These are phyloP conservation scores for Durusdinium trenchii DNA, from an alignment of 73 alveolate species.

Conservation along the genomic window DNA sequence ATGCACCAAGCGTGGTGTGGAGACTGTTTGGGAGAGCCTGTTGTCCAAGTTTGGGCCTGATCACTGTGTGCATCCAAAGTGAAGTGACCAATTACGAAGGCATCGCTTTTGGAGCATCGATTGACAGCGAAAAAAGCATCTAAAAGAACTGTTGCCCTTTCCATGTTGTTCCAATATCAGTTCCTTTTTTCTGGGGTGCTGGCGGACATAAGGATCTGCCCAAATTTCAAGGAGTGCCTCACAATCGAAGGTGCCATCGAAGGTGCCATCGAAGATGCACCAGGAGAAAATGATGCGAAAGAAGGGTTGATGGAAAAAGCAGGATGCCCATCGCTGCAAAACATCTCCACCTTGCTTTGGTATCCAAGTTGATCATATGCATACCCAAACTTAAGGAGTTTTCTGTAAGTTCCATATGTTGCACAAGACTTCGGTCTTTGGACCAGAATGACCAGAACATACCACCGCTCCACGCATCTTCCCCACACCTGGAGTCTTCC, in stretches of 20 bases:
- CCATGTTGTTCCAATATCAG: too few relatives aligned
- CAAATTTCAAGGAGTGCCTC: slow-evolving; percentile 94
- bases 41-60: too few relatives aligned
- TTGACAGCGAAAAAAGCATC: too few relatives aligned
- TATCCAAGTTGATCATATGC: not conserved
- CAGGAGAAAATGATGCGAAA: not conserved
- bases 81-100: too few relatives aligned
- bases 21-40: too few relatives aligned
- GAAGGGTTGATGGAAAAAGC: too few relatives aligned
- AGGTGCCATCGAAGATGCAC: not conserved
- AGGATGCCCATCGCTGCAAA: not conserved
- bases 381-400: not conserved
- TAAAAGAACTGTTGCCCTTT: too few relatives aligned
- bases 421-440: not conserved
- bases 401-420: not conserved
- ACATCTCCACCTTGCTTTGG: not conserved
- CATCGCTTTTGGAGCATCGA: too few relatives aligned
- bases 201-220: slow-evolving; percentile 97
- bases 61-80: too few relatives aligned
- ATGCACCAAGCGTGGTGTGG: too few relatives aligned
- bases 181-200: not conserved
- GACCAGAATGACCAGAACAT: not conserved
- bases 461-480: not conserved
- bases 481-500: slow-evolving; percentile 71
- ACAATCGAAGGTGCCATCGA: not conserved